Percentiles rank a stretch among this genome's conserved stretches.
These are phyloP conservation scores for Gnomoniopsis smithogilvyi DNA, from an alignment of 2,329 filamentous ascomycete species.

Conservation along the genomic window DNA sequence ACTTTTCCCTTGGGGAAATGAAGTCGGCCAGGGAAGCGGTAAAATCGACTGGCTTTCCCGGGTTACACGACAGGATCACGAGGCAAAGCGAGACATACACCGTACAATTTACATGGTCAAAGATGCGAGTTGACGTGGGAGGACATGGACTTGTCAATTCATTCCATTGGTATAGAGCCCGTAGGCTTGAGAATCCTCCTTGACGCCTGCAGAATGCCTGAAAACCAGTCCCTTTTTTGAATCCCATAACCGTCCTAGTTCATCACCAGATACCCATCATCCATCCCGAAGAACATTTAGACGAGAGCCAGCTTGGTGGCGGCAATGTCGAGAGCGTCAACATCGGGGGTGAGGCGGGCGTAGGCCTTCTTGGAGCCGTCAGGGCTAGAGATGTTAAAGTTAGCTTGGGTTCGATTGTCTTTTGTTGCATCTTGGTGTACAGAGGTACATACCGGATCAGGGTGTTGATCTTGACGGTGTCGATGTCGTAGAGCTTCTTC, in stretches of 20 bases:
- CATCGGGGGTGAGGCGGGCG: conserved; percentile 89
- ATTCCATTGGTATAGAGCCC: conserved; percentile 20
- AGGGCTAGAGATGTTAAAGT: too few relatives aligned
- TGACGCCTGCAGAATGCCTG: conserved; percentile 17
- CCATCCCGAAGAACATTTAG: conserved; percentile 59
- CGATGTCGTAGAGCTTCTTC: conserved; percentile 99
- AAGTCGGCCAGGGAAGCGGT: too few relatives aligned
- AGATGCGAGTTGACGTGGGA: not conserved
- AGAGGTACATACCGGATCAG: conserved; percentile 73
- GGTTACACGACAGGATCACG: not conserved
- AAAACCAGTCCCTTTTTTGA: conserved; percentile 15
- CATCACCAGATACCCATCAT: conserved; percentile 24
- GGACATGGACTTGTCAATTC: conserved; percentile 19
- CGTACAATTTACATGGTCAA: not conserved
- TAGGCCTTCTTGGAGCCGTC: conserved; percentile 99
- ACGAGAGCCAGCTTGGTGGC: conserved; percentile 98
- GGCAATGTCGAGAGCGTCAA: conserved; percentile 98
- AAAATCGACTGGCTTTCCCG: not conserved
- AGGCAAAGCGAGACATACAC: not conserved
- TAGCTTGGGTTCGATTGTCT: too few relatives aligned
- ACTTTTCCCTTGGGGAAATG: too few relatives aligned
- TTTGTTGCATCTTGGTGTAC: too few relatives aligned
- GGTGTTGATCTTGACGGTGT: conserved; percentile 98
- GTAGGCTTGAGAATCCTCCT: conserved; percentile 12
- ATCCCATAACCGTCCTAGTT: conserved; percentile 11